Conservation (phyloP, 768 basidiomycete genomes). For the Sarcomyxa edulis region DNA sequence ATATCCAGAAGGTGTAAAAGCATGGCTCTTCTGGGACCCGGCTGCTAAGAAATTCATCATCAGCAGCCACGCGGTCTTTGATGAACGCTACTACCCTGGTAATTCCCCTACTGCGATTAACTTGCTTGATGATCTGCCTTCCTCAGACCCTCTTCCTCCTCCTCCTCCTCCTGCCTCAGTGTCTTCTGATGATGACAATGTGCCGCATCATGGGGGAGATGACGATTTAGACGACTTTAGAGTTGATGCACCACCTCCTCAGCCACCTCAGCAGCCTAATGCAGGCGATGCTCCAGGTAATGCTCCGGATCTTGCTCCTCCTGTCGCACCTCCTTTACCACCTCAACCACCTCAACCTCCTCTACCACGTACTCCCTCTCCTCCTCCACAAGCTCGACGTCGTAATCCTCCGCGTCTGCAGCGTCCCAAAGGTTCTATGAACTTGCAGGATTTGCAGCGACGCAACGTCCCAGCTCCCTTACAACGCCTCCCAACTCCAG, state of each 20-base stretch:
- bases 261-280: too few species aligned
- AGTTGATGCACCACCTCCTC: constrained; percentile 10
- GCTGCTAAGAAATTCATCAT: constrained; percentile 19
- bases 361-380: too few species aligned
- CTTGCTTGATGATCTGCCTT: too few species aligned
- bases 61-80: constrained; percentile 22
- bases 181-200: too few species aligned
- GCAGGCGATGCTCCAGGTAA: not conserved
- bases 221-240: constrained; percentile 11
- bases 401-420: too few species aligned
- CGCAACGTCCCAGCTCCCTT: too few species aligned
- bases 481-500: too few species aligned
- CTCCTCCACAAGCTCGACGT: too few species aligned
- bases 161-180: constrained; percentile 3
- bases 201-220: constrained; percentile 20
- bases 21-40: constrained; percentile 29
- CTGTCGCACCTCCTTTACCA: not conserved
- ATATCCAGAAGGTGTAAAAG: constrained; percentile 25
- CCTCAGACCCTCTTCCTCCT: constrained; percentile 8
- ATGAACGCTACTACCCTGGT: constrained; percentile 25
- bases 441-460: too few species aligned
- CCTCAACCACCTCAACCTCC: too few species aligned
- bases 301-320: not conserved
- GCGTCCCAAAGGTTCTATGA: too few species aligned
- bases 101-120: constrained; percentile 4